A percentile compares a stretch with the other conserved stretches of the same genome.
Evolutionary conservation across 2,329 filamentous ascomycete genomes (phyloP).

Genomic region (Apiospora rasikravindrae): DNA sequence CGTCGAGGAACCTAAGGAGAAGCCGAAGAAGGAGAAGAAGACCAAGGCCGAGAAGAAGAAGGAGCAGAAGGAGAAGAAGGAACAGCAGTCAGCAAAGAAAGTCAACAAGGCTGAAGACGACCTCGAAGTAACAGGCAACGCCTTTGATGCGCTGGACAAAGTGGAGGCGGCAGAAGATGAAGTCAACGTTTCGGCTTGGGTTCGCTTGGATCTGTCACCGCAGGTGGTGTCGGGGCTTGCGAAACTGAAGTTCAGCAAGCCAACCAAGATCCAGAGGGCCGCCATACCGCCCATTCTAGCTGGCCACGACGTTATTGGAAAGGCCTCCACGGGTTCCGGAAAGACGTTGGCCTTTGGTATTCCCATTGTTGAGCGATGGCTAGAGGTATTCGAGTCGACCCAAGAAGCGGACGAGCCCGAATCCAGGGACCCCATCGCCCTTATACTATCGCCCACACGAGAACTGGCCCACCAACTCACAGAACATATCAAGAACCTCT

Average conservation of each 20-base stretch:
- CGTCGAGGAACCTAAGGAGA: constrained; percentile 33
- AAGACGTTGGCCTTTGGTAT: constrained; percentile 96
- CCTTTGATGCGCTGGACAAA: constrained; percentile 62
- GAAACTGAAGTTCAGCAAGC: constrained; percentile 78
- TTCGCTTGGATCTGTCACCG: constrained; percentile 73
- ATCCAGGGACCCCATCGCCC: constrained; percentile 65
- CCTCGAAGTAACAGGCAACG: constrained; percentile 49
- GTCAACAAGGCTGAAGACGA: constrained; percentile 43
- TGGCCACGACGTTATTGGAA: constrained; percentile 91
- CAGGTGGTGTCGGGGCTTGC: constrained; percentile 75
- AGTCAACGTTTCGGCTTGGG: constrained; percentile 80
- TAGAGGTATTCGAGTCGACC: constrained; percentile 53
- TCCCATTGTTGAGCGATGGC: constrained; percentile 85
- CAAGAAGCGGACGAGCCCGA: constrained; percentile 33
- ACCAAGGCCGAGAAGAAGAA: constrained; percentile 34
- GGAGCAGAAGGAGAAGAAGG: constrained; percentile 36
- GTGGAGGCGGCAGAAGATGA: constrained; percentile 62
- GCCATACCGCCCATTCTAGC: constrained; percentile 82
- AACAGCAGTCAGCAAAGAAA: constrained; percentile 35
- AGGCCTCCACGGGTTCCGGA: constrained; percentile 93
- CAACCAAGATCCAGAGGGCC: constrained; percentile 80
- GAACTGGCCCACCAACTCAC: constrained; percentile 92
- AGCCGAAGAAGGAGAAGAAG: constrained; percentile 30
- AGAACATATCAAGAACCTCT: constrained; percentile 80
- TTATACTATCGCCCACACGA: constrained; percentile 89